A percentile compares a stretch with the other conserved stretches of the same genome.
Conservation (phyloP, 495 filamentous ascomycete genomes). For the Letharia columbiana region DNA sequence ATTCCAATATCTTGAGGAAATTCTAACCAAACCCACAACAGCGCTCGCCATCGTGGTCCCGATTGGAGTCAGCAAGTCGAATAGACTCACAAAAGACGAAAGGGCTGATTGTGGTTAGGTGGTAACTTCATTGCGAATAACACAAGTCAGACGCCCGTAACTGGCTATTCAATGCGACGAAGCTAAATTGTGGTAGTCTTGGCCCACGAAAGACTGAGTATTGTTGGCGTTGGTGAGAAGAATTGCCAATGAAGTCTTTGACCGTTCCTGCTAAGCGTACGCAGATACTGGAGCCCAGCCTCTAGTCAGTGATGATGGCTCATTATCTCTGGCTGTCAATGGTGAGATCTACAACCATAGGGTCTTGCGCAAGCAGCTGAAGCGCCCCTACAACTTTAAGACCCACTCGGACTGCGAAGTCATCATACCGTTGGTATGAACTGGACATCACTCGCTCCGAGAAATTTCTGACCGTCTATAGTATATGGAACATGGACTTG, state of each 20-base stretch:
- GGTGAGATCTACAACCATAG: constrained; percentile 99
- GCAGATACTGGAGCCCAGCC: constrained; percentile 91
- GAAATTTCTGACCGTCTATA: constrained; percentile 36
- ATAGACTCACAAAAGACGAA: not conserved
- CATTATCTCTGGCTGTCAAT: constrained; percentile 89
- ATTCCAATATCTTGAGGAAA: constrained; percentile 14
- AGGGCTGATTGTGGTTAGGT: constrained; percentile 41
- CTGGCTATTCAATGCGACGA: not conserved
- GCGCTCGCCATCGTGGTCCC: constrained; percentile 90
- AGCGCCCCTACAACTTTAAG: constrained; percentile 82
- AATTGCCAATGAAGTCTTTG: not conserved
- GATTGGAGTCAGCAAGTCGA: constrained; percentile 79
- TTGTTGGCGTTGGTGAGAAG: constrained; percentile 85
- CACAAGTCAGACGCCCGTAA: constrained; percentile 52
- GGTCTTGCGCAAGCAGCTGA: constrained; percentile 75
- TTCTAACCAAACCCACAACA: constrained; percentile 38
- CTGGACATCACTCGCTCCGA: not conserved
- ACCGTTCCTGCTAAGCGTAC: constrained; percentile 23
- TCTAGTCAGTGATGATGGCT: constrained; percentile 80
- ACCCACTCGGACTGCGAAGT: constrained; percentile 97
- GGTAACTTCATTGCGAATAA: constrained; percentile 82
- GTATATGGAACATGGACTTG: constrained; percentile 87
- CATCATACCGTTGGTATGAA: constrained; percentile 85
- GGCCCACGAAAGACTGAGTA: constrained; percentile 92
- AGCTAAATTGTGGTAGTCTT: constrained; percentile 58